Base-by-base conservation (phyloP, 768 basidiomycete species). In the Phlegmacium glaucopus region DNA sequence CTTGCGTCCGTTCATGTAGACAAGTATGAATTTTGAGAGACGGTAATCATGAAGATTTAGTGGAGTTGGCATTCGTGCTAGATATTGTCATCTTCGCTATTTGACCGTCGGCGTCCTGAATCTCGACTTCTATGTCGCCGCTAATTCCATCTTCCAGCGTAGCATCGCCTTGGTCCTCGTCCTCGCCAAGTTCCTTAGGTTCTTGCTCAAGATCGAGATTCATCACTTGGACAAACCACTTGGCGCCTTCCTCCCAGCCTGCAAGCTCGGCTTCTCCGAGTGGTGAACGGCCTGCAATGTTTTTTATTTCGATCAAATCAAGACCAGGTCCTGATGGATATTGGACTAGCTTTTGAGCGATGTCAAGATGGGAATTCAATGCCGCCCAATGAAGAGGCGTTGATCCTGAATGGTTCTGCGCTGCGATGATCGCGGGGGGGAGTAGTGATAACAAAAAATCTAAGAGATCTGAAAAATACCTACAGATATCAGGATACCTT, bases 361-460 rank as follows among this genome's bases (percentile, higher is more conserved):
- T 61, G 6, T 66, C 61, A 3, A 95, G 77, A 55, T 94, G 94
- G 2, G 77, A 71, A 63, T 96, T 97, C 34, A 93, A 64, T 2
- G 88, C 81, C 0, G 94, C 93, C 94, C 94, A 96, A 60, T 97
- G 94, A 6, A 96, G 67, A 6, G 94, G 77, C 2, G 90, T 94
- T 18, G 94, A 94, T 43, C 82, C 76, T 0, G 88, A 75, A 25
- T 63, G 63, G 60, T 96, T 97, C 49, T 78, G 78, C 1, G 72
- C 69, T 2, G 81, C 68, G 16, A 93, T 59, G 6, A 90, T 65
- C 2, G 75, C 63, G 9, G 84, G 62, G 12, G 78, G 69, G 6
- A 78, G 48, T 45, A 81, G 61, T 2, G 90, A 78, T 4, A 95
- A 75, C 11, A 97, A 74, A 57, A 81, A 83, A 39, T 83, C 73